phyloP scores from a whole-genome alignment of 257 asterid genomes.

The Mentha longifolia region DNA sequence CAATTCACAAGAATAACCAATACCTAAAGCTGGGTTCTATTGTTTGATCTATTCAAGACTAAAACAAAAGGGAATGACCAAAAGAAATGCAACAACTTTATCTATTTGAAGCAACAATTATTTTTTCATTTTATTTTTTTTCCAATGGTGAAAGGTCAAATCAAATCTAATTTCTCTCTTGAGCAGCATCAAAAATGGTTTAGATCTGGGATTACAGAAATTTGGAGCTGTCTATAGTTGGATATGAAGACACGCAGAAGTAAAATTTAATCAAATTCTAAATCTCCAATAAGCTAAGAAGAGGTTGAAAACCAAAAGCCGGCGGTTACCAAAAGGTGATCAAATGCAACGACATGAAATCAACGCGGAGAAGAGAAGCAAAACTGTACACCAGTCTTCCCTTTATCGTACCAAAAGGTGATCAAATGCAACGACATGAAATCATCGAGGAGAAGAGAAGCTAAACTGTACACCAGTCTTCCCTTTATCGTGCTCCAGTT shows the following conservation, averaged over 20 bases:
- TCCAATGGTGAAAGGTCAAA: slow-evolving; percentile 10
- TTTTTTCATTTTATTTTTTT: background rate
- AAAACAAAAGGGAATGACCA: slow-evolving; percentile 9
- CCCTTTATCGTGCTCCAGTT: too few species aligned
- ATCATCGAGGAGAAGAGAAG: too few species aligned
- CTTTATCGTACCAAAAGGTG: too few species aligned
- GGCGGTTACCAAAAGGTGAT: background rate
- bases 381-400: slow-evolving; percentile 93
- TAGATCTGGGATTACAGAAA: slow-evolving; percentile 32
- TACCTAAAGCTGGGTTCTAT: background rate
- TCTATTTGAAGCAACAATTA: slow-evolving; percentile 26
- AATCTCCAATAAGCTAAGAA: slow-evolving; percentile 15
- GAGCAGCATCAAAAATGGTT: slow-evolving; percentile 36
- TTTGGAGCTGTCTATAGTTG: slow-evolving; percentile 34
- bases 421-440: too few species aligned
- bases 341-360: slow-evolving; percentile 26
- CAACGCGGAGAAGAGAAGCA: slow-evolving; percentile 80
- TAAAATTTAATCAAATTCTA: slow-evolving; percentile 31
- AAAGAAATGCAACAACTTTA: slow-evolving; percentile 12
- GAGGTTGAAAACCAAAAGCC: slow-evolving; percentile 6
- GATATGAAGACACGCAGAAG: slow-evolving; percentile 14
- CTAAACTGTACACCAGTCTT: too few species aligned
- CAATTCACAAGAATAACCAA: background rate
- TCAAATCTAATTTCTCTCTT: slow-evolving; percentile 23
- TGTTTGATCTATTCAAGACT: background rate